Percentiles rank a stretch among this genome's conserved stretches.
These are phyloP conservation scores for Lepiota brunneoincarnata DNA, from an alignment of 768 basidiomycete species.

Conservation along the genomic window DNA sequence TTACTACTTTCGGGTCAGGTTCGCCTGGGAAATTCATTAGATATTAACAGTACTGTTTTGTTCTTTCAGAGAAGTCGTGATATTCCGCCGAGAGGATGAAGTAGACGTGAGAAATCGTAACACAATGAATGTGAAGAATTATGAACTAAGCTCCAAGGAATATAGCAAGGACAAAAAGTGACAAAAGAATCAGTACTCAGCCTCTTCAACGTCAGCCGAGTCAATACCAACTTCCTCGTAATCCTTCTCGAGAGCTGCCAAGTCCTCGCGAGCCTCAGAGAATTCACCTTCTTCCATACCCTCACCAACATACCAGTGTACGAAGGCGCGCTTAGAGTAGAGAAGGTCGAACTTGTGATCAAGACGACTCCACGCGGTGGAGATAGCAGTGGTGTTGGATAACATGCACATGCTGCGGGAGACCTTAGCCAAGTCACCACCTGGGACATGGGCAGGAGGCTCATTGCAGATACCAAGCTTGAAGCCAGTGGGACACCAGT, in stretches of 20 bases:
- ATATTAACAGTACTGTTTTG: background rate
- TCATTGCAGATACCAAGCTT: constrained; percentile 99
- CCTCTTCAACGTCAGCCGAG: constrained; percentile 71
- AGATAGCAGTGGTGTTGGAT: constrained; percentile 92
- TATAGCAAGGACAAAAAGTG: constrained; percentile 14
- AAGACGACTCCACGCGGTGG: constrained; percentile 87
- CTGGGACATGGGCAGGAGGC: constrained; percentile 86
- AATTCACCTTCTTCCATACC: constrained; percentile 99
- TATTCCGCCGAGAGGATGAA: constrained; percentile 25
- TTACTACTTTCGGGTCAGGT: background rate
- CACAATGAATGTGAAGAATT: constrained; percentile 18
- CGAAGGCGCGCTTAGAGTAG: constrained; percentile 93
- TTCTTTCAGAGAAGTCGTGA: constrained; percentile 19
- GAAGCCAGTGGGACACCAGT: constrained; percentile 98
- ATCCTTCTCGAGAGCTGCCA: constrained; percentile 95
- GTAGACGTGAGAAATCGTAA: constrained; percentile 29
- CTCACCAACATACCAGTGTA: constrained; percentile 96
- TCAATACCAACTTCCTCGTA: constrained; percentile 88
- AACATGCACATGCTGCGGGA: constrained; percentile 97
- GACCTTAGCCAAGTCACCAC: constrained; percentile 93
- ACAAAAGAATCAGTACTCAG: constrained; percentile 45
- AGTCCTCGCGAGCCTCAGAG: constrained; percentile 96
- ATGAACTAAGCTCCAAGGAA: constrained; percentile 13
- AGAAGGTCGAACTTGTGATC: constrained; percentile 99
- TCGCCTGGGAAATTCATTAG: constrained; percentile 3